Base-by-base conservation (phyloP, 2,329 filamentous ascomycete species). In the Epicoccum sorghinum region DNA sequence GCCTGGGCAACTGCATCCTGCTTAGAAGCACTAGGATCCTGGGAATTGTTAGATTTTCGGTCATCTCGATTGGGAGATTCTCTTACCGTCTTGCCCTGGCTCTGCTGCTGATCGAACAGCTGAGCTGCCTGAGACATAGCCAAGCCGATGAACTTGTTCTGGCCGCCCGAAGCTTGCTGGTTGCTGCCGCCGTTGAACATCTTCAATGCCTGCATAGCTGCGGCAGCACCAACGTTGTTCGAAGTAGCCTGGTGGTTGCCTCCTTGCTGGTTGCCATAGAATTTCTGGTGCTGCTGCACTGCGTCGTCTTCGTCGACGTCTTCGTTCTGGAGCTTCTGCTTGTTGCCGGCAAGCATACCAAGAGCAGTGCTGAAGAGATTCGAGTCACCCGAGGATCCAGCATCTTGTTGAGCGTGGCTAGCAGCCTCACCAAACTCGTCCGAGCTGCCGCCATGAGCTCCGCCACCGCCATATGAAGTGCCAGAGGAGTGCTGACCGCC, bases 41-140 rank as follows among this genome's bases (percentile, higher is more conserved):
- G 39, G 25, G 9, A 42, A n/a, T 4, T 45, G 32, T 66, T 52
- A 64, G 75, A 29, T 3, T 78, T 71, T 18, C 85, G 77, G 9
- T 62, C 83, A 80, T 36, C 44, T 47, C 18, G 24, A 47, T 45
- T 27, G 33, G 42, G 22, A 23, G 48, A 38, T 12, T 12, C 38
- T 75, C 79, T 68, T 64, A 83, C 79, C 56, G 81, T 81, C 61
- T 83, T 83, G 18, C 84, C 86, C 67, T 79, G 74, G 10, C 75
- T 71, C 55, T 75, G 75, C 75, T 87, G 84, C 75, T 86, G 73
- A 64, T 87, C 84, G 72, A 86, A 88, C 57, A 93, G 79, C 81
- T 93, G 92, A 68, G 87, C 88, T 30, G 91, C 93, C 79, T 97
- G 89, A 7, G 83, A 86, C 90, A 97, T 93, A 38, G 93, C 93